Evolutionary conservation across 225 moss, liverwort and hornwort species (phyloP).

Genomic region (Takakia lepidozioides): DNA sequence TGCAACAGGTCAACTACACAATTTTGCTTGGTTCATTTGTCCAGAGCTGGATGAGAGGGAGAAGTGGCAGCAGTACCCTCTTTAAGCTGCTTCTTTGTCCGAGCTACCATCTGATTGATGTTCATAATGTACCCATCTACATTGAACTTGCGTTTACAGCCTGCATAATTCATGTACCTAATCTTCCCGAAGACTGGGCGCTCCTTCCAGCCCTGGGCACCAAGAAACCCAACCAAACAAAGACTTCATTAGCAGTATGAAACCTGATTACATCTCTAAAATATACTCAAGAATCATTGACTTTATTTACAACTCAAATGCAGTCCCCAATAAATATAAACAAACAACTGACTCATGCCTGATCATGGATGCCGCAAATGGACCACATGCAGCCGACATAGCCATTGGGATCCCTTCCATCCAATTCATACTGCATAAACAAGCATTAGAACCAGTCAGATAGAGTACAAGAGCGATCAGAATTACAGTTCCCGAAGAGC

Average conservation of each 20-base stretch:
- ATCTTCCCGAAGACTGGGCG: conserved; percentile 91
- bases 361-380: conserved; percentile 97
- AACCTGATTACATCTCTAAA: too few species aligned
- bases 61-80: conserved; percentile 19
- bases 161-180: conserved; percentile 82
- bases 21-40: too few species aligned
- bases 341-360: conserved; percentile 34
- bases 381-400: conserved; percentile 99
- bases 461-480: too few species aligned
- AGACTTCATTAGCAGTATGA: too few species aligned
- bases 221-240: conserved; percentile 5
- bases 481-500: too few species aligned
- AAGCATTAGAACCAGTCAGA: too few species aligned
- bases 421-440: conserved; percentile 95
- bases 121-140: conserved; percentile 76
- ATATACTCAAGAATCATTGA: not conserved
- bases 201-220: conserved; percentile 85
- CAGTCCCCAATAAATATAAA: not conserved
- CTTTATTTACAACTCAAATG: too few species aligned
- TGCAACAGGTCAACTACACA: too few species aligned
- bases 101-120: conserved; percentile 55
- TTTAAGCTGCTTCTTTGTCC: conserved; percentile 46
- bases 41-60: conserved; percentile 10
- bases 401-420: conserved; percentile 96
- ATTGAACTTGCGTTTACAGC: conserved; percentile 96